Evolutionary conservation across 2,329 filamentous ascomycete species (phyloP).

Genomic region (Verticillium longisporum): DNA sequence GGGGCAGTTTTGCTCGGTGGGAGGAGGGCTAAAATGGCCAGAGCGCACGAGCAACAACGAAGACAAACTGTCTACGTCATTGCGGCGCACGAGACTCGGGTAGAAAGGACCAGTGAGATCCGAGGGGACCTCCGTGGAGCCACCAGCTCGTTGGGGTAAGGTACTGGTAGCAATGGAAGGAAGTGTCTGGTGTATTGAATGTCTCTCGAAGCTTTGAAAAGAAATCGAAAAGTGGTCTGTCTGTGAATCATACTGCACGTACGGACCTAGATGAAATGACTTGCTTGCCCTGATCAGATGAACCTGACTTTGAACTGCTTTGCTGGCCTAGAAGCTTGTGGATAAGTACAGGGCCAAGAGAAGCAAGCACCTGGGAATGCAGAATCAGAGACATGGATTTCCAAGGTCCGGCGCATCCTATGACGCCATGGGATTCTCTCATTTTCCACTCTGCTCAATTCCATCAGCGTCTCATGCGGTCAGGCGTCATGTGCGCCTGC

Average conservation of each 20-base stretch:
- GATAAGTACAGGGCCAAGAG: background rate
- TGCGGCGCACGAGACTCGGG: background rate
- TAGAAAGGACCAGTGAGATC: background rate
- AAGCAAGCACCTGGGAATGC: background rate
- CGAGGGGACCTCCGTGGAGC: too few species aligned
- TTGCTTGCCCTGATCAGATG: background rate
- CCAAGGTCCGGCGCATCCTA: background rate
- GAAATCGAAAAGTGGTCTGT: background rate
- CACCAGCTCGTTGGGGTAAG: background rate
- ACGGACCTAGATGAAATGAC: too few species aligned
- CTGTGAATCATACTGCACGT: background rate
- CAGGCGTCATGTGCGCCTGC: background rate
- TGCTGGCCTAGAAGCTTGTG: background rate
- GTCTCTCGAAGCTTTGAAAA: background rate
- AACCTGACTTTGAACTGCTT: background rate
- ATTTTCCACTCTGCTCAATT: background rate
- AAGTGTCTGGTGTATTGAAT: background rate
- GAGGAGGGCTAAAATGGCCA: background rate
- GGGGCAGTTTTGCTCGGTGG: background rate
- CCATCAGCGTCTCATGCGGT: background rate
- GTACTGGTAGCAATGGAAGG: background rate
- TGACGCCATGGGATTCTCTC: background rate
- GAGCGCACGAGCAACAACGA: background rate
- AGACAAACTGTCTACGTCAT: background rate
- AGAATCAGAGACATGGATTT: conserved; percentile 1